These are phyloP conservation scores for Ceriops tagal DNA, from an alignment of 345 rosid species.

Conservation along the genomic window DNA sequence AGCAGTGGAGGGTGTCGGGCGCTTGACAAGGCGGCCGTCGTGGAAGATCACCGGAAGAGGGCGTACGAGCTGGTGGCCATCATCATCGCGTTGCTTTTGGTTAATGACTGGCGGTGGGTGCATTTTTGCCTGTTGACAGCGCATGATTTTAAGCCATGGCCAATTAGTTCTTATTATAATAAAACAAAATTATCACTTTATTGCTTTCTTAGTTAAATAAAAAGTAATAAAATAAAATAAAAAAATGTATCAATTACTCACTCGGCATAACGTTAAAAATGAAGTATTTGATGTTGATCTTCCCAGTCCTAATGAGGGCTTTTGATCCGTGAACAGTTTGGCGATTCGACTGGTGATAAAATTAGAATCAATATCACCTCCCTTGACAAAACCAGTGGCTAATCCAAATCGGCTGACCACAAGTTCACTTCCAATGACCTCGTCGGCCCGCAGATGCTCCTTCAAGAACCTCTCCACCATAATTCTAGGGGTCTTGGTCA, in stretches of 20 bases:
- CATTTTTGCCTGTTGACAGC: constrained; percentile 35
- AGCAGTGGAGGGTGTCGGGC: constrained; percentile 68
- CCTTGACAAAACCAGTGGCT: constrained; percentile 50
- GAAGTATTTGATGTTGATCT: constrained; percentile 26
- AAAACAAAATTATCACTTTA: too few relatives aligned
- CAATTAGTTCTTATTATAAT: too few relatives aligned
- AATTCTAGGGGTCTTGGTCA: constrained; percentile 64
- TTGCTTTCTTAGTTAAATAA: too few relatives aligned
- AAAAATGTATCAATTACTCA: constrained; percentile 11
- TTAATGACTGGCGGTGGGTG: constrained; percentile 41
- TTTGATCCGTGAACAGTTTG: constrained; percentile 41
- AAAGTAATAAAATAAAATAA: too few relatives aligned
- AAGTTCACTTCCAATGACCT: constrained; percentile 70
- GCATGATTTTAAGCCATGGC: too few relatives aligned
- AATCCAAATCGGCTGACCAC: constrained; percentile 59
- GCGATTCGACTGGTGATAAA: constrained; percentile 30
- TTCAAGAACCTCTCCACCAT: constrained; percentile 81
- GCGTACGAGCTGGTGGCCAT: constrained; percentile 31
- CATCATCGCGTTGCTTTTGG: constrained; percentile 11
- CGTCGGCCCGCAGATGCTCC: constrained; percentile 71
- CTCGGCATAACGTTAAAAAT: constrained; percentile 60
- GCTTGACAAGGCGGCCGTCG: constrained; percentile 83
- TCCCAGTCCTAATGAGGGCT: constrained; percentile 56
- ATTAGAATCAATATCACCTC: constrained; percentile 16
- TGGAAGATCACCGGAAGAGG: constrained; percentile 86